Conservation (phyloP, 768 basidiomycete genomes). For the Trichaptum fuscoviolaceum region DNA sequence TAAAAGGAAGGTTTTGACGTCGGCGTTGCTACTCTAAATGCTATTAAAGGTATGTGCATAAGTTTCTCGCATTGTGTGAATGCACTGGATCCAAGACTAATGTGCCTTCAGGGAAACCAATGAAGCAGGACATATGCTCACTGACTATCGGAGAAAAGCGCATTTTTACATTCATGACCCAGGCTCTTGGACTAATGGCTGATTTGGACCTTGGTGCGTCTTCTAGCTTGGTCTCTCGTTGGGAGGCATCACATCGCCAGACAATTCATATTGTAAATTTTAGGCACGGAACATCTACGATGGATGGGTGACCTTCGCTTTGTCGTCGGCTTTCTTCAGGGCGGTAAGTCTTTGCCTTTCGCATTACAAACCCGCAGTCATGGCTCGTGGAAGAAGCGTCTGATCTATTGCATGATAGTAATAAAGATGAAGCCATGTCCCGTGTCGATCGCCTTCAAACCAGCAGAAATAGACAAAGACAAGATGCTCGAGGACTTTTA, state of each 20-base stretch:
- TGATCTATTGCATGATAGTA: slow-evolving; percentile 34
- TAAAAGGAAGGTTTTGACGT: slow-evolving; percentile 63
- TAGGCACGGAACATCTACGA: slow-evolving; percentile 66
- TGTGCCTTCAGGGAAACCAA: slow-evolving; percentile 48
- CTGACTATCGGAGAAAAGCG: slow-evolving; percentile 62
- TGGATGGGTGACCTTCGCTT: slow-evolving; percentile 88
- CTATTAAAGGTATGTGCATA: slow-evolving; percentile 59
- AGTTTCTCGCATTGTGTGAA: not conserved
- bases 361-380: not conserved
- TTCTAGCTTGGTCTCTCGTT: not conserved
- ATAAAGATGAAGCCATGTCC: slow-evolving; percentile 58
- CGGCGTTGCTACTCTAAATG: slow-evolving; percentile 68
- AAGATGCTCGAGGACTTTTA: slow-evolving; percentile 41
- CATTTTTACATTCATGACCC: slow-evolving; percentile 76
- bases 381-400: slow-evolving; percentile 12
- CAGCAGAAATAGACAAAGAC: slow-evolving; percentile 62
- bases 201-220: slow-evolving; percentile 63
- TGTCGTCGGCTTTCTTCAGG: slow-evolving; percentile 62
- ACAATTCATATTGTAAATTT: not conserved
- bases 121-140: slow-evolving; percentile 75
- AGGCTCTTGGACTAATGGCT: slow-evolving; percentile 79
- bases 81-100: not conserved
- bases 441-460: slow-evolving; percentile 64
- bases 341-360: slow-evolving; percentile 39
- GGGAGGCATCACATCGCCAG: not conserved